These are phyloP conservation scores for Limonomyces culmigenus DNA, from an alignment of 1,284 basidiomycete genomes.

Conservation along the genomic window DNA sequence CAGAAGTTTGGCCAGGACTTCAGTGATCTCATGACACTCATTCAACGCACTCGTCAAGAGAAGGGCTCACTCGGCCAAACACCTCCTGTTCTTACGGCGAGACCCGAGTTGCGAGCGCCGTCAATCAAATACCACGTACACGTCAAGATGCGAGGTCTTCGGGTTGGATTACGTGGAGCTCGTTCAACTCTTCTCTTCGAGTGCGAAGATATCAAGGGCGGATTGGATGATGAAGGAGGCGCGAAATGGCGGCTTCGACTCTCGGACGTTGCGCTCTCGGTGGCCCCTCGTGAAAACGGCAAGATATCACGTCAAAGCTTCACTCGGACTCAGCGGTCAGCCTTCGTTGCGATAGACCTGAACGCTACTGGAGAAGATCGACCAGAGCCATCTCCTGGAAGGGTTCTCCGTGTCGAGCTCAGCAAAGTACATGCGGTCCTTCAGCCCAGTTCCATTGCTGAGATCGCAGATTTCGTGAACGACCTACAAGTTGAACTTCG, in stretches of 20 bases:
- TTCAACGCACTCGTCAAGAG: slow-evolving; percentile 39
- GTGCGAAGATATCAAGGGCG: slow-evolving; percentile 54
- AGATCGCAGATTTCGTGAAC: slow-evolving; percentile 76
- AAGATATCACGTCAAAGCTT: slow-evolving; percentile 20
- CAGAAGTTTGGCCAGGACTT: slow-evolving; percentile 79
- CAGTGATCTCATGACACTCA: slow-evolving; percentile 54
- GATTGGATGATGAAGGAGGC: slow-evolving; percentile 23
- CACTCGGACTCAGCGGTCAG: slow-evolving; percentile 50
- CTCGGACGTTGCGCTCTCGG: slow-evolving; percentile 56
- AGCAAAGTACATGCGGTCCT: slow-evolving; percentile 78
- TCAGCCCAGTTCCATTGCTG: slow-evolving; percentile 80
- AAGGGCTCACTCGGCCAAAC: slow-evolving; percentile 4
- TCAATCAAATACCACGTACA: slow-evolving; percentile 26
- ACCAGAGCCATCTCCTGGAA: too few relatives aligned
- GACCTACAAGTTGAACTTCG: slow-evolving; percentile 60
- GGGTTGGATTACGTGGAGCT: slow-evolving; percentile 55
- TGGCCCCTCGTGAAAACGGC: slow-evolving; percentile 36
- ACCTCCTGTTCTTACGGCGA: slow-evolving; percentile 3
- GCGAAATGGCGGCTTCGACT: slow-evolving; percentile 44
- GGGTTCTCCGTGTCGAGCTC: slow-evolving; percentile 36
- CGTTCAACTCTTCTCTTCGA: slow-evolving; percentile 59
- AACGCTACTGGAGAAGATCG: slow-evolving; percentile 23
- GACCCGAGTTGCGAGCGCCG: slow-evolving; percentile 1
- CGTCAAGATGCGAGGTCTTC: slow-evolving; percentile 61
- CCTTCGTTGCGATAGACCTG: slow-evolving; percentile 72